Evolutionary conservation across 805 yeast genomes (phyloP), one percentile per base, ranked within the genome.

Genomic region (Yarrowia keelungensis): DNA sequence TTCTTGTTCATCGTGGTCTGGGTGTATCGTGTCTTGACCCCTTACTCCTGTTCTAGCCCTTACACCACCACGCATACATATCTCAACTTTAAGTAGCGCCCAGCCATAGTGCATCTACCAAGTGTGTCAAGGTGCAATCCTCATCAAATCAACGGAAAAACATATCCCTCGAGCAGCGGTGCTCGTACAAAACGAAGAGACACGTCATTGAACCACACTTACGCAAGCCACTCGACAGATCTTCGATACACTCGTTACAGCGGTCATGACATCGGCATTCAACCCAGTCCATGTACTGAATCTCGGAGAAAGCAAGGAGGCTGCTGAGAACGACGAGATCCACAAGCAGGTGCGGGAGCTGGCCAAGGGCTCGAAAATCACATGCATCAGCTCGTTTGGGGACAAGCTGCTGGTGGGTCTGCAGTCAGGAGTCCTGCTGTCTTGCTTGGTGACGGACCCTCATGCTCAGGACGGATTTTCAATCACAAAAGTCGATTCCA

Each of bases 331-430:
- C 32, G 42, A 45, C 8, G 42, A 16, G 65, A 45, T 35, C 2
- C 65, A 59, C 26, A 43, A 59, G 14, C 65, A 59, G 35, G 35
- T 59, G 10, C 39, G 65, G n/a, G 65, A 35, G 11, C 65, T 59
- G 9, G 65, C 65, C 12, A n/a, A 16, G 7, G 65, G 65, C 35
- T 32, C 65, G 8, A 59, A 65, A 45, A 71, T 73, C 46, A 51
- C 69, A 16, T 67, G 71, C 58, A 64, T 75, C 36, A 56, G 65
- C 51, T 73, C 73, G 22, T 69, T 68, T 53, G 75, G 75, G 16
- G 77, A 74, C 43, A 70, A 54, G 54, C 67, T 77, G 54, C 70
- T 73, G 42, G 70, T 77, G 22, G 80, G 79, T 8, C 61, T 74
- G 32, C 68, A 73, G 14, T 69, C 75, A 16, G 80, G 80, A 5